Evolutionary conservation across 345 rosid genomes (phyloP).

Genomic region (Conringia planisiliqua): DNA sequence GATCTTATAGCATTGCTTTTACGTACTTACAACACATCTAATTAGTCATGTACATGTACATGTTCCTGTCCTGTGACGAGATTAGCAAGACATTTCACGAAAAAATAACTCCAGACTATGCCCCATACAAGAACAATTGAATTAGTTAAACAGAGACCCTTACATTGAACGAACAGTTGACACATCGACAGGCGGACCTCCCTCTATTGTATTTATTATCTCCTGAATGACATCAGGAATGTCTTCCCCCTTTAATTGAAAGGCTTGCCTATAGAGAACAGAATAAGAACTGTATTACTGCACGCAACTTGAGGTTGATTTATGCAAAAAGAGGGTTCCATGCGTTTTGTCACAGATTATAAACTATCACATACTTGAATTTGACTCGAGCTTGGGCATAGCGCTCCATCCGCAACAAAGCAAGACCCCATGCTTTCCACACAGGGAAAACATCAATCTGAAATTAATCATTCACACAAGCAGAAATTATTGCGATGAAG

Average conservation of each 20-base stretch:
- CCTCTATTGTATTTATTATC: constrained; percentile 90
- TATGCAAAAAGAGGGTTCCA: neutral
- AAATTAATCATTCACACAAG: constrained; percentile 22
- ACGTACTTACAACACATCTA: neutral
- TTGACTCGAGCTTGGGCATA: constrained; percentile 91
- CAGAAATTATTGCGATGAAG: constrained; percentile 23
- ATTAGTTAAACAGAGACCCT: constrained; percentile 31
- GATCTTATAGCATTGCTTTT: neutral
- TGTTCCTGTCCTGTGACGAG: neutral
- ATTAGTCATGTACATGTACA: neutral
- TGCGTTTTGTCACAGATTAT: neutral
- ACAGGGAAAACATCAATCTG: constrained; percentile 95
- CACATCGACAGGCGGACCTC: constrained; percentile 94
- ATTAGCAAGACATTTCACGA: neutral
- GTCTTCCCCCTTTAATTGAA: constrained; percentile 78
- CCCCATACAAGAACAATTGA: neutral
- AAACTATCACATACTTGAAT: constrained; percentile 64
- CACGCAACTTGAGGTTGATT: neutral
- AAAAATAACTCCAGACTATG: neutral
- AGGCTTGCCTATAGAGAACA: constrained; percentile 77
- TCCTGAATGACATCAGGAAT: constrained; percentile 64
- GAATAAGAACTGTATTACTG: constrained; percentile 18
- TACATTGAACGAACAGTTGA: constrained; percentile 89
- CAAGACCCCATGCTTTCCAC: constrained; percentile 99
- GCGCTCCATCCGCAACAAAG: constrained; percentile 89